Percentiles rank a stretch among this genome's conserved stretches.
Conservation (phyloP, 148 eudicot species). For the Hydrangea macrophylla region DNA sequence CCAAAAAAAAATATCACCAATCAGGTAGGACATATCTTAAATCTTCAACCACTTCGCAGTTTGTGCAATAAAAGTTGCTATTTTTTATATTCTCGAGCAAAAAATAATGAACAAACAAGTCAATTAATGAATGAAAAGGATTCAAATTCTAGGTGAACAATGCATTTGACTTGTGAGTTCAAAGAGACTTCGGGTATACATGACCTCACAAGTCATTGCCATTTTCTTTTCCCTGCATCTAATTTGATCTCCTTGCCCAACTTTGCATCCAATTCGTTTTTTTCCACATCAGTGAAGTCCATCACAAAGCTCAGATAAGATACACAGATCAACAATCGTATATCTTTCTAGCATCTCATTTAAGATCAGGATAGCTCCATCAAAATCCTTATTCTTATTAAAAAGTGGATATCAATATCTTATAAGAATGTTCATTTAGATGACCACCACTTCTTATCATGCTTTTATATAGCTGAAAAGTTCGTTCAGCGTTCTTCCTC, state of each 20-base stretch:
- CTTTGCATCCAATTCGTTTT: slow-evolving; percentile 39
- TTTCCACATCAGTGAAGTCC: slow-evolving; percentile 52
- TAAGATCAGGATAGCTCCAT: slow-evolving; percentile 60
- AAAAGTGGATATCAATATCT: slow-evolving; percentile 50
- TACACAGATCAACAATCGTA: slow-evolving; percentile 37
- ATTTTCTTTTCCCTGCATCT: slow-evolving; percentile 8
- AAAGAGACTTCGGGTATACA: background rate
- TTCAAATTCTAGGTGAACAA: too few relatives aligned
- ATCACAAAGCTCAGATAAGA: slow-evolving; percentile 41
- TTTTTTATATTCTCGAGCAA: too few relatives aligned
- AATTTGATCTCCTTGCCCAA: slow-evolving; percentile 44
- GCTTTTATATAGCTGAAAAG: slow-evolving; percentile 61
- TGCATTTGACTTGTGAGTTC: too few relatives aligned
- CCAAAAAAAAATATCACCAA: too few relatives aligned
- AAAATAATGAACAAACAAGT: too few relatives aligned
- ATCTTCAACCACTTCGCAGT: too few relatives aligned
- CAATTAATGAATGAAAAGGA: too few relatives aligned
- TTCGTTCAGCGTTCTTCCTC: slow-evolving; percentile 70
- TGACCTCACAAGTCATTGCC: slow-evolving; percentile 5
- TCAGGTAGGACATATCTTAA: too few relatives aligned
- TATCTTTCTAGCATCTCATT: slow-evolving; percentile 60
- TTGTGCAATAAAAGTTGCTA: too few relatives aligned
- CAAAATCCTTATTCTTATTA: slow-evolving; percentile 67
- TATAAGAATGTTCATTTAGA: slow-evolving; percentile 46
- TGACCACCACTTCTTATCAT: slow-evolving; percentile 62